phyloP scores from a whole-genome alignment of 2,329 filamentous ascomycete species.

The Pseudocercospora macadamiae region DNA sequence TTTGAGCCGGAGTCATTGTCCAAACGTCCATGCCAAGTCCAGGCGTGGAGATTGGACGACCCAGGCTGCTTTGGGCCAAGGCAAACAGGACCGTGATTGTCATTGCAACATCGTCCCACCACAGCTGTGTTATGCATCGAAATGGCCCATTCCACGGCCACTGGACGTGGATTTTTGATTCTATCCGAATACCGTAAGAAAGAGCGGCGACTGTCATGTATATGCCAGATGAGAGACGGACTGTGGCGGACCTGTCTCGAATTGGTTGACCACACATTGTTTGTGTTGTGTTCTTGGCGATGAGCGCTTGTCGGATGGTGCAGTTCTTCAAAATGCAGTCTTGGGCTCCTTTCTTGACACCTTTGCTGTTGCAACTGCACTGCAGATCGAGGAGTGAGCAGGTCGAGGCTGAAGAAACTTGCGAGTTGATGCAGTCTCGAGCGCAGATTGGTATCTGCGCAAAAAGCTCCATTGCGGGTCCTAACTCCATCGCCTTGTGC shows the following conservation, averaged over 20 bases:
- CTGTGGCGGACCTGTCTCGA: conserved; percentile 15
- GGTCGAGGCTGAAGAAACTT: conserved; percentile 8
- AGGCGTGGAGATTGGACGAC: conserved; percentile 3
- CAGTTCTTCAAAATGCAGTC: conserved; percentile 16
- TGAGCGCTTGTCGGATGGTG: background rate
- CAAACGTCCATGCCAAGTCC: conserved; percentile 29
- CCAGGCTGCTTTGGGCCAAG: background rate
- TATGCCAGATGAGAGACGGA: conserved; percentile 4
- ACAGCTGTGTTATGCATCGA: conserved; percentile 13
- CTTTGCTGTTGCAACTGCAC: conserved; percentile 24
- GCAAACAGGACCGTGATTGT: conserved; percentile 18
- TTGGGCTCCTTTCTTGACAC: conserved; percentile 10
- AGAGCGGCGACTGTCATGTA: conserved; percentile 12
- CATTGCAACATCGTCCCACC: conserved; percentile 27
- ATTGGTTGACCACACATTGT: conserved; percentile 22
- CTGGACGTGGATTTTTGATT: conserved; percentile 18
- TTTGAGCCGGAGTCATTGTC: conserved; percentile 17
- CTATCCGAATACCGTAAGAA: conserved; percentile 21
- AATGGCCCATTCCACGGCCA: conserved; percentile 4
- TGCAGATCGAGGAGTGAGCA: conserved; percentile 25
- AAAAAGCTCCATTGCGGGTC: background rate
- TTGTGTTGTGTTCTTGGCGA: conserved; percentile 24
- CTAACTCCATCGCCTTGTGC: conserved; percentile 3
- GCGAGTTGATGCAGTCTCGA: conserved; percentile 1
- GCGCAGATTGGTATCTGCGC: background rate